phyloP scores from a whole-genome alignment of 1,139 yeast species.

The Kazachstania sp. region DNA sequence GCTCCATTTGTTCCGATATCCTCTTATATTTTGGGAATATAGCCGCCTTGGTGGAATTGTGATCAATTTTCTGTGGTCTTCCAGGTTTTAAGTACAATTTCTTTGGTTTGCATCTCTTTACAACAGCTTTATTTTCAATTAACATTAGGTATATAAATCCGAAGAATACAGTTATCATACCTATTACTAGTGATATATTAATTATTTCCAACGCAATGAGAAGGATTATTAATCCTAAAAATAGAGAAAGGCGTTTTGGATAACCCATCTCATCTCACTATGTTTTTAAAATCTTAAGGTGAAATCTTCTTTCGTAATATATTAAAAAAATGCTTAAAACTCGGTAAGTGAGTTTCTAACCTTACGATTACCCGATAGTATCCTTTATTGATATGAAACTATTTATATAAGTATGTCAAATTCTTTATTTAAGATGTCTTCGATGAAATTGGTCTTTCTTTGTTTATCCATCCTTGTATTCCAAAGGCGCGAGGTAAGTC shows the following conservation, averaged over 20 bases:
- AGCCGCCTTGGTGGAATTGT: background rate
- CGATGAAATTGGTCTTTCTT: too few relatives aligned
- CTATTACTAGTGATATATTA: background rate
- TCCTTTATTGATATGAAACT: too few relatives aligned
- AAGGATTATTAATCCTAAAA: background rate
- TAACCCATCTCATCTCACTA: background rate
- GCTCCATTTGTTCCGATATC: conserved; percentile 43
- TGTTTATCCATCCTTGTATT: too few relatives aligned
- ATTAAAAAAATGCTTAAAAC: too few relatives aligned
- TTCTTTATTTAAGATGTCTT: too few relatives aligned
- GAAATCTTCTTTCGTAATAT: background rate
- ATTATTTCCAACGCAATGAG: background rate
- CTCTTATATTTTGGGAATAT: conserved; percentile 1
- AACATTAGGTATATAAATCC: background rate
- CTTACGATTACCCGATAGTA: too few relatives aligned
- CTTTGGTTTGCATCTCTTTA: background rate
- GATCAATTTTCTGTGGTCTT: background rate
- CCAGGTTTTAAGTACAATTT: background rate
- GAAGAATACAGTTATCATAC: background rate
- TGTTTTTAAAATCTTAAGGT: background rate
- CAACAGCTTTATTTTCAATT: background rate
- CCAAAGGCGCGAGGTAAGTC: too few relatives aligned
- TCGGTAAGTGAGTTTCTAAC: too few relatives aligned
- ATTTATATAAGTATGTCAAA: too few relatives aligned
- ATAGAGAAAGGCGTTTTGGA: background rate